Conservation (phyloP, 78 protist genomes). For the Dictyostelium discoideum region dicty_2.7 NC_007088.5:805501-806000, state of each 20-base stretch:
- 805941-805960: conserved; percentile 31
- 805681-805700: conserved; percentile 72
- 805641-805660: conserved; percentile 37
- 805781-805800: conserved; percentile 31
- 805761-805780: conserved; percentile 68
- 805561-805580: background rate
- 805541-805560: conserved; percentile 19
- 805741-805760: conserved; percentile 62
- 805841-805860: conserved; percentile 38
- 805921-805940: background rate
- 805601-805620: conserved; percentile 43
- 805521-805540: conserved; percentile 20
- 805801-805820: conserved; percentile 70
- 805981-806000: conserved; percentile 42
- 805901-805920: conserved; percentile 44
- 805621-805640: conserved; percentile 45
- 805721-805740: conserved; percentile 74
- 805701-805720: conserved; percentile 84
- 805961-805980: conserved; percentile 58
- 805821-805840: conserved; percentile 27
- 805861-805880: conserved; percentile 77
- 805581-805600: background rate
- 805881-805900: conserved; percentile 48
- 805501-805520: conserved; percentile 51
- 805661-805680: conserved; percentile 54